phyloP scores from a whole-genome alignment of 169 alveolate genomes.

The Babesia sp. region DNA sequence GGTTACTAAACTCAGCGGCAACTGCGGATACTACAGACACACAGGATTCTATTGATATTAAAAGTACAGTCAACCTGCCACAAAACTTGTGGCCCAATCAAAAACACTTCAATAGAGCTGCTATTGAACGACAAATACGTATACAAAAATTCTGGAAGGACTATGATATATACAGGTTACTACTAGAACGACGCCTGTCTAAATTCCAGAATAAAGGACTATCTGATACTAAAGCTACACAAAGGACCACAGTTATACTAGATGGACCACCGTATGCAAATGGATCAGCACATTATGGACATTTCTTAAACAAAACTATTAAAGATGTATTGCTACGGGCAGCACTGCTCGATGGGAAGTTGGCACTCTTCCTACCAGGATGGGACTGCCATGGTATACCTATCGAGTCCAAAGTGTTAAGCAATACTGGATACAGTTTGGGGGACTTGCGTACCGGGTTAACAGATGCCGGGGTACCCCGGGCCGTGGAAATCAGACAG shows the following conservation, averaged over 20 bases:
- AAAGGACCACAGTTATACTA: constrained; percentile 55
- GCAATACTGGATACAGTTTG: background rate
- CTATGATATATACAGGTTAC: constrained; percentile 37
- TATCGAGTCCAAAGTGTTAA: constrained; percentile 78
- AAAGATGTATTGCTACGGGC: constrained; percentile 81
- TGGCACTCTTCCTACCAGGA: constrained; percentile 82
- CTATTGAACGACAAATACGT: constrained; percentile 54
- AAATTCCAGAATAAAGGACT: background rate
- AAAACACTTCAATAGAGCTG: constrained; percentile 34
- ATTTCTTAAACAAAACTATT: constrained; percentile 81
- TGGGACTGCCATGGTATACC: constrained; percentile 91
- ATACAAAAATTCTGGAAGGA: constrained; percentile 65
- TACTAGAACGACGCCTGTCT: constrained; percentile 28
- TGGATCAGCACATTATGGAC: constrained; percentile 87
- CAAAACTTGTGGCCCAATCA: constrained; percentile 53
- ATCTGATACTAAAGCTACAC: background rate
- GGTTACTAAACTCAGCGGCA: too few species aligned
- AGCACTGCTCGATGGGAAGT: constrained; percentile 69
- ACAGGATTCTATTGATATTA: background rate
- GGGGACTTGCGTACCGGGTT: constrained; percentile 20
- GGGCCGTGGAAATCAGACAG: constrained; percentile 40
- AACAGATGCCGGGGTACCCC: constrained; percentile 24
- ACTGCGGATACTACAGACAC: background rate
- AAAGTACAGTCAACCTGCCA: constrained; percentile 37
- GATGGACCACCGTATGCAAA: constrained; percentile 92